Base-by-base conservation (phyloP, 345 rosid species). In the Heritiera littoralis region DNA sequence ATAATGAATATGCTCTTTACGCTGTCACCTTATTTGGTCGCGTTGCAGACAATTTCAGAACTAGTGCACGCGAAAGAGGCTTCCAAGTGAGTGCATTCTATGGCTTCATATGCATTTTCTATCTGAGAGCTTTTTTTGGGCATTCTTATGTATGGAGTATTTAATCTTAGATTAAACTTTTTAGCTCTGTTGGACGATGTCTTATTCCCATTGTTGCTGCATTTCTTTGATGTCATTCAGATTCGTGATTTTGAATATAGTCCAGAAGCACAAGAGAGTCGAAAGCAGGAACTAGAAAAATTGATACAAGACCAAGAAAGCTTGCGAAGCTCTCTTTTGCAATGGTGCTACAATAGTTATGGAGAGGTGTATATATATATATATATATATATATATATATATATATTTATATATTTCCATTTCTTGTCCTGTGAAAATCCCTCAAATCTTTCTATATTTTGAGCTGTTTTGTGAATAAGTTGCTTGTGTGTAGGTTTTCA, bases 1-100 rank as follows among this genome's bases (percentile, higher is more conserved):
- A 96, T 82, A 96, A 96, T 78, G 99, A 96, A 86, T 94, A 96
- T 86, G 98, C 98, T 69, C 97, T 96, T 76, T 94, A 92, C 83
- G 92, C 95, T 6, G 98, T 92, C 45, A 88, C 89, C 35, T 92
- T 94, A 74, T 96, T 94, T 79, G 80, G 79, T 30, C 97, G 97
- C 40, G 94, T 90, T 84, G 97, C 97, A 76, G 98, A 96, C 87
- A 96, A 91, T 82, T 96, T 89, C 84, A 92, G 91, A 85, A 87
- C 84, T 14, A 81, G 79, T 83, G 89, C 97, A 67, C 93, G 95
- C 43, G 98, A 94, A 74, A 96, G 85, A 81, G 94, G 97, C 56
- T 91, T 84, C 86, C 98, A 94, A 85, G 99, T 96, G 88, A 89
- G 97, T 87, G 54, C 59, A 58, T 61, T 56, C 18, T 73, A 43